Base-by-base conservation (phyloP, 1,284 basidiomycete species). In the Paramarasmius palmivorus region DNA sequence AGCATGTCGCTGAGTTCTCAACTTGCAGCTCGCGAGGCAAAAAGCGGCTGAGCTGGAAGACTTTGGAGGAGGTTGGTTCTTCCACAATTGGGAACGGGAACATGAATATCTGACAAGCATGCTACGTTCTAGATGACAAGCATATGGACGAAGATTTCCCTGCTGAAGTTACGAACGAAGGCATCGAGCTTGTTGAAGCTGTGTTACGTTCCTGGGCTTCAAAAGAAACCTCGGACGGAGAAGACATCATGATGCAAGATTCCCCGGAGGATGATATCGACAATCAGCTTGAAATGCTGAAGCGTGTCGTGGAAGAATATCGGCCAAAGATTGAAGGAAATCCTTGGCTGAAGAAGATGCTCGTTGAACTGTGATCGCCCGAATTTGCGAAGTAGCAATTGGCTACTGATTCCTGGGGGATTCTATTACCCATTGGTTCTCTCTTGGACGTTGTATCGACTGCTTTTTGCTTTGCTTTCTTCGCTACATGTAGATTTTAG, bases 31-130 rank as follows among this genome's bases (percentile, higher is more conserved):
- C 49, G 97, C 97, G 4, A 93, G 93, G 71, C 82, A 90, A 44
- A 99, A 98, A 67, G 96, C 96, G 0, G 93, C 96, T 61, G 96
- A 98, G 61, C 76, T 99, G 26, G 97, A 99, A 73, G 95, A 98
- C 65, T 96, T 95, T 69, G 88, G 87, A 25, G 78, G 79, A 67
- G 75, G 79, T 80, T 57, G 37, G 70, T 59, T 32, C 25, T 25
- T 20, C 22, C 34, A 22, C 34, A 42, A 17, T 12, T 25, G n/a
- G n/a, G n/a, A n/a, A n/a, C 14, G 25, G 20, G n/a, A 34, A 44
- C 53, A 32, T 15, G 29, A 9, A 9, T 42, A 37, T 49, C 37
- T 51, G 19, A 14, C 15, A 42, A 14, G 45, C 41, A 39, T 22
- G 59, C 38, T 52, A 44, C 34, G n/a, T 5, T 14, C 25, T 52